Evolutionary conservation across 257 asterid species (phyloP).

Genomic region (Coffea canephora): DNA sequence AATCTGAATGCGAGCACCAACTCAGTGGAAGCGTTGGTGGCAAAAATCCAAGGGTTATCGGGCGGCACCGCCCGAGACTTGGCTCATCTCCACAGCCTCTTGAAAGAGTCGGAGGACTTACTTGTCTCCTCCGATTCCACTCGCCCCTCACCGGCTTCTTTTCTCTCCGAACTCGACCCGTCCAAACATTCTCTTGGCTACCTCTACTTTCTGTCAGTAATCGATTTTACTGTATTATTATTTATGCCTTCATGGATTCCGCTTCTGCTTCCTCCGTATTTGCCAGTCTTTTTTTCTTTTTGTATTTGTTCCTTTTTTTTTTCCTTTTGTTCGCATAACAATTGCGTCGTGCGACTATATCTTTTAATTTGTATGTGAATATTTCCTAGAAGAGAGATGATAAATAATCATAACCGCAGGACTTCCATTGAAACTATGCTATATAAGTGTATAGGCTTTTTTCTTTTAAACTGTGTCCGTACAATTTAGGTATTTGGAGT

Average conservation of each 20-base stretch:
- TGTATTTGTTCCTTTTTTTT: neutral
- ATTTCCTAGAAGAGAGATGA: neutral
- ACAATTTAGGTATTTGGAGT: neutral
- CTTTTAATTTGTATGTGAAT: neutral
- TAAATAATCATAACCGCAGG: neutral
- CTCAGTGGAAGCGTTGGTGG: constrained; percentile 64
- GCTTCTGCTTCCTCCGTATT: neutral
- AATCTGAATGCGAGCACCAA: constrained; percentile 51
- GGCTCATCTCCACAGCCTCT: constrained; percentile 56
- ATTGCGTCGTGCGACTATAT: neutral
- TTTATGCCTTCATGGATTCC: neutral
- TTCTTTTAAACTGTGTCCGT: neutral
- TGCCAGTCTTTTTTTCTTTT: too few relatives aligned
- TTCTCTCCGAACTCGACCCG: constrained; percentile 73
- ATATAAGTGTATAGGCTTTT: too few relatives aligned
- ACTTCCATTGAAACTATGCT: neutral
- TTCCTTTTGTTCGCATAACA: neutral
- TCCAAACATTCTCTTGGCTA: constrained; percentile 74
- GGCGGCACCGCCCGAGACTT: constrained; percentile 42
- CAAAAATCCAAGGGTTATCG: constrained; percentile 80
- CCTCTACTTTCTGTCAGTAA: constrained; percentile 60
- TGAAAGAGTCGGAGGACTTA: constrained; percentile 72
- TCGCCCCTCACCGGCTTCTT: constrained; percentile 39
- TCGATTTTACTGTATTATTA: neutral
- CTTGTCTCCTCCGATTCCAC: constrained; percentile 58